Conservation (phyloP, 306 rosid species). For the Trichosanthes truncata region DNA sequence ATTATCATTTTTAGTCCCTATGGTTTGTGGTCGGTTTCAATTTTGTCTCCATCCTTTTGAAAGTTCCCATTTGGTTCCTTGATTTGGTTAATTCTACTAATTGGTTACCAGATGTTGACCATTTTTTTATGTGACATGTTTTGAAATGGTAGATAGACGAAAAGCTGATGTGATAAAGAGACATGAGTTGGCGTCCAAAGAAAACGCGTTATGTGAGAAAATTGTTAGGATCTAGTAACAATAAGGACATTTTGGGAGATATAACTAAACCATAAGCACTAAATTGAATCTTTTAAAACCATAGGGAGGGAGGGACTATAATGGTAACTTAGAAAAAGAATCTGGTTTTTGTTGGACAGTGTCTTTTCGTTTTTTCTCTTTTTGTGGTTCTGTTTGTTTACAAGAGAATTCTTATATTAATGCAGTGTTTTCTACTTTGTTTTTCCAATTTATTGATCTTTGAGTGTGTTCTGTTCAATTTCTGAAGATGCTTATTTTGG, state of each 20-base stretch:
- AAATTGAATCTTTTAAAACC: neutral
- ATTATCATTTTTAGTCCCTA: neutral
- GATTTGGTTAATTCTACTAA: neutral
- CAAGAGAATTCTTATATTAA: neutral
- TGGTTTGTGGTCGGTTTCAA: neutral
- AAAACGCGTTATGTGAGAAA: neutral
- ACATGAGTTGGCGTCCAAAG: neutral
- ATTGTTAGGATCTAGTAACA: neutral
- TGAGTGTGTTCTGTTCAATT: neutral
- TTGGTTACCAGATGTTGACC: neutral
- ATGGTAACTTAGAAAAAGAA: neutral
- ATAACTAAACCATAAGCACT: neutral
- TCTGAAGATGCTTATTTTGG: neutral
- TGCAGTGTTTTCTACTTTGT: neutral
- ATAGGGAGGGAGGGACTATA: neutral
- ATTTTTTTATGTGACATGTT: neutral
- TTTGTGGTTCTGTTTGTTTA: neutral
- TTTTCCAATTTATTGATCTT: neutral
- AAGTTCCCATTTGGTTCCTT: neutral
- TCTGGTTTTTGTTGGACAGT: neutral
- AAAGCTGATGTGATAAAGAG: neutral
- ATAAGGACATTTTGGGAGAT: neutral
- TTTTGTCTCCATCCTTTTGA: neutral
- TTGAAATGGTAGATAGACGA: neutral
- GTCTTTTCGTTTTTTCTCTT: neutral